These are phyloP conservation scores for Ganoderma meredithae DNA, from an alignment of 1,284 basidiomycete genomes.

Conservation along the genomic window DNA sequence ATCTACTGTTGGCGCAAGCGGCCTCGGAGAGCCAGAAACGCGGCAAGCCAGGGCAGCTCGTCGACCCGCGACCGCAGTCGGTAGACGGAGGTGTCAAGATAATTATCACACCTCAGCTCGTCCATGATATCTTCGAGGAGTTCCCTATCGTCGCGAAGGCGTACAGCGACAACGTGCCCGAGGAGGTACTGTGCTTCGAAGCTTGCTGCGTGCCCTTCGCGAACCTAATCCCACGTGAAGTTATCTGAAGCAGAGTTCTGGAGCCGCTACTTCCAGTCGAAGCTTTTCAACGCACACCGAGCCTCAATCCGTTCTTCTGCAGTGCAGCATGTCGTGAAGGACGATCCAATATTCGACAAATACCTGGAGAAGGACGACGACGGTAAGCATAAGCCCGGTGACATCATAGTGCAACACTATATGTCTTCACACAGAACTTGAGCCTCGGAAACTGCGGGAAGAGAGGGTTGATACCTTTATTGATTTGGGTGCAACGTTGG, in stretches of 20 bases:
- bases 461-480: constrained; percentile 83
- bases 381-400: constrained; percentile 54
- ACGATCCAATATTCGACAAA: constrained; percentile 94
- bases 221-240: constrained; percentile 49
- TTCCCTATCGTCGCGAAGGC: constrained; percentile 95
- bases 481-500: constrained; percentile 87
- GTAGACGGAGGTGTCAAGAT: constrained; percentile 89
- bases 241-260: constrained; percentile 93
- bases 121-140: constrained; percentile 97
- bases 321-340: constrained; percentile 85
- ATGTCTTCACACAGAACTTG: constrained; percentile 62
- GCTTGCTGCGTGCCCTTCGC: constrained; percentile 19
- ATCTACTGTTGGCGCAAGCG: constrained; percentile 75
- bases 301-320: constrained; percentile 91
- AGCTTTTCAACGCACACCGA: constrained; percentile 93
- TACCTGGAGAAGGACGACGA: constrained; percentile 97
- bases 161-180: constrained; percentile 92
- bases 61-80: constrained; percentile 89
- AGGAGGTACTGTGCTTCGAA: constrained; percentile 57
- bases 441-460: constrained; percentile 76
- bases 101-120: constrained; percentile 90
- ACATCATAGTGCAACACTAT: background rate
- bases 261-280: constrained; percentile 96
- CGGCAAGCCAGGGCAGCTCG: constrained; percentile 85
- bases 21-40: constrained; percentile 79